Percentiles rank a stretch among this genome's conserved stretches.
Conservation (phyloP, 768 basidiomycete genomes). For the Suillus hirtellus region DNA sequence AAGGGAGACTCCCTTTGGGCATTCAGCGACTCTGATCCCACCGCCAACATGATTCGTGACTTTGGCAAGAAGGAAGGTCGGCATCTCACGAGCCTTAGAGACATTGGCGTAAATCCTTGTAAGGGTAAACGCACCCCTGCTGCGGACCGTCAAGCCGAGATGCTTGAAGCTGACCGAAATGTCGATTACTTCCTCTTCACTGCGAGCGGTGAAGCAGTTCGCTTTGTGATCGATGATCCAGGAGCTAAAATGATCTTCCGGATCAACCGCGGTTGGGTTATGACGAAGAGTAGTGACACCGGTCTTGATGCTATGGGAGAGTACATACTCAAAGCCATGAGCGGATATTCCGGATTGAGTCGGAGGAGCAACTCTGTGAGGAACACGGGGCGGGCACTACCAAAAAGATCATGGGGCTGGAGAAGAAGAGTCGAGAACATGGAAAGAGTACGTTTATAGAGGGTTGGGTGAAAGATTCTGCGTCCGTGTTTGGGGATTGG, state of each 20-base stretch:
- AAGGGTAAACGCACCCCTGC: constrained; percentile 17
- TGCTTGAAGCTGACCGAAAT: constrained; percentile 19
- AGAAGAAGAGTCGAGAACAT: not conserved
- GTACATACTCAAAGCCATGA: constrained; percentile 22
- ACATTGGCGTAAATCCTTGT: constrained; percentile 15
- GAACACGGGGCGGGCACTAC: not conserved
- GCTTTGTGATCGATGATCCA: constrained; percentile 17
- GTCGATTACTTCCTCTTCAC: constrained; percentile 26
- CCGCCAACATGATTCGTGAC: constrained; percentile 5
- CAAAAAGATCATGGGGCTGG: not conserved
- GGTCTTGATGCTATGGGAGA: constrained; percentile 16
- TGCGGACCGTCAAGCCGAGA: constrained; percentile 21
- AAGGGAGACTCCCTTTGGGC: constrained; percentile 19
- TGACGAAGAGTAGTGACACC: constrained; percentile 5
- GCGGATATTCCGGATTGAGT: constrained; percentile 20
- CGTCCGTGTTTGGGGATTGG: not conserved
- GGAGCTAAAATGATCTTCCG: constrained; percentile 18
- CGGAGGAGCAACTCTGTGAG: constrained; percentile 2
- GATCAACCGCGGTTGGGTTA: constrained; percentile 10
- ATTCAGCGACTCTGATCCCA: constrained; percentile 6
- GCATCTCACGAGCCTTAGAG: not conserved
- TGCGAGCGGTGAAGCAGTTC: constrained; percentile 14
- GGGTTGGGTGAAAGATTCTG: not conserved
- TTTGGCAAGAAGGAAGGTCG: not conserved
- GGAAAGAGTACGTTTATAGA: not conserved